Evolutionary conservation across 257 asterid species (phyloP), one percentile per base, ranked within the genome.

Genomic region (Rubia yunnanensis): DNA sequence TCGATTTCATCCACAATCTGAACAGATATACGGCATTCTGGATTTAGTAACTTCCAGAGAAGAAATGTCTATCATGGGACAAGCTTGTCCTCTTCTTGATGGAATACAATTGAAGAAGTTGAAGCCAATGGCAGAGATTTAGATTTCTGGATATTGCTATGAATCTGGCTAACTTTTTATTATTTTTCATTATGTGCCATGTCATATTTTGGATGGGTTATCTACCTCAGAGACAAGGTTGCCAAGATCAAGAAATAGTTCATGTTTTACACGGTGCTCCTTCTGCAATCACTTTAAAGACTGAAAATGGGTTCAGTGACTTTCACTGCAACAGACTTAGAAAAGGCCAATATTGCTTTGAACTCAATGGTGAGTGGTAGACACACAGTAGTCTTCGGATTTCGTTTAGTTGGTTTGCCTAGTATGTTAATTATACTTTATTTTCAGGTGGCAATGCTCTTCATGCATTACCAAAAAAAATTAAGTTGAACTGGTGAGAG

Each of bases 11-110:
- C 86, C 85, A 8, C 70, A 73, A 58, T 65, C 75, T 50, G 84
- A 79, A 69, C 85, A 81, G 8, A 77, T 86, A 70, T 84, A 81
- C 66, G 66, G n/a, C 54, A 60, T 82, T 67, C 78, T 92, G 74
- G 83, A 81, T 76, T 65, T 87, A 20, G 31, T 86, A 38, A 77
- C 84, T 67, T 81, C 79, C 0, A 77, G 55, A 57, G 78, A 76
- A 27, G 81, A 82, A 50, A 22, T 64, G 35, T 38, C 73, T 14
- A 30, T 68, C 54, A 73, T 69, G 61, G 89, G 84, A 41, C 39
- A 75, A 70, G 79, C 67, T 60, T 77, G 70, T 31, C 27, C 65
- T 50, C 44, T 64, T 23, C 60, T 59, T 57, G 60, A 68, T 34
- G 26, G 30, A 4, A 20, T 56, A 53, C 70, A 54, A 14, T 38